Evolutionary conservation across 1,139 yeast species (phyloP).

Genomic region (Lizanozyma gosingica): DNA sequence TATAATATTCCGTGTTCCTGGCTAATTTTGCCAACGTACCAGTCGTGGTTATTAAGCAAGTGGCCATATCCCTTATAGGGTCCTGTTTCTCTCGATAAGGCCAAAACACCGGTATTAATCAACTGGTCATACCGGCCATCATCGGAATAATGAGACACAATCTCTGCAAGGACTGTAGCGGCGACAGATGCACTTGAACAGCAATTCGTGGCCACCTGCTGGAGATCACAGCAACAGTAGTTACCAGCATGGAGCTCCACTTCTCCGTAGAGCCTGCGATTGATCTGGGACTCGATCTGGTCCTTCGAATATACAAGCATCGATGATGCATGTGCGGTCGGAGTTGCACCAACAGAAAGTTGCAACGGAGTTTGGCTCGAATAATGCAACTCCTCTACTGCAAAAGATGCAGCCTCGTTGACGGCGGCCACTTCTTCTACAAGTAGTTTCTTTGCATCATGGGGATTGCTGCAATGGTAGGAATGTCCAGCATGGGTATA

Average conservation of each 20-base stretch:
- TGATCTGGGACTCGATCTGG: slow-evolving; percentile 11
- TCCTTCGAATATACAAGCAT: slow-evolving; percentile 10
- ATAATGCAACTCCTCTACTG: slow-evolving; percentile 11
- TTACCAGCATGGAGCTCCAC: slow-evolving; percentile 78
- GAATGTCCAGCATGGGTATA: slow-evolving; percentile 81
- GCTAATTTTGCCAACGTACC: slow-evolving; percentile 51
- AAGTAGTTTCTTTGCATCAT: slow-evolving; percentile 40
- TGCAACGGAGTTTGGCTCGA: slow-evolving; percentile 14
- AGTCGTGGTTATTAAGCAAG: slow-evolving; percentile 18
- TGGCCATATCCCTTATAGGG: slow-evolving; percentile 43
- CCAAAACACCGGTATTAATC: slow-evolving; percentile 66
- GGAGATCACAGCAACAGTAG: slow-evolving; percentile 64
- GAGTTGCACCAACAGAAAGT: slow-evolving; percentile 72
- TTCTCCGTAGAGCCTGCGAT: slow-evolving; percentile 27
- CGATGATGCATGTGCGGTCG: slow-evolving; percentile 62
- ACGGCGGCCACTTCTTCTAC: slow-evolving; percentile 50
- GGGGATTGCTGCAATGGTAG: slow-evolving; percentile 40
- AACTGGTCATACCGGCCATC: slow-evolving; percentile 36
- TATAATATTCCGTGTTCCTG: slow-evolving; percentile 59
- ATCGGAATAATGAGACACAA: slow-evolving; percentile 47
- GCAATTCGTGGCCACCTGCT: slow-evolving; percentile 64
- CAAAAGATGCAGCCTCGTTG: slow-evolving; percentile 41
- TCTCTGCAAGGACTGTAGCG: slow-evolving; percentile 51
- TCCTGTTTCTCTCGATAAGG: slow-evolving; percentile 57
- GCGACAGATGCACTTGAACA: slow-evolving; percentile 42